Evolutionary conservation across 2,329 filamentous ascomycete species (phyloP), one percentile per base, ranked within the genome.

Genomic region (Botrytis aclada): DNA sequence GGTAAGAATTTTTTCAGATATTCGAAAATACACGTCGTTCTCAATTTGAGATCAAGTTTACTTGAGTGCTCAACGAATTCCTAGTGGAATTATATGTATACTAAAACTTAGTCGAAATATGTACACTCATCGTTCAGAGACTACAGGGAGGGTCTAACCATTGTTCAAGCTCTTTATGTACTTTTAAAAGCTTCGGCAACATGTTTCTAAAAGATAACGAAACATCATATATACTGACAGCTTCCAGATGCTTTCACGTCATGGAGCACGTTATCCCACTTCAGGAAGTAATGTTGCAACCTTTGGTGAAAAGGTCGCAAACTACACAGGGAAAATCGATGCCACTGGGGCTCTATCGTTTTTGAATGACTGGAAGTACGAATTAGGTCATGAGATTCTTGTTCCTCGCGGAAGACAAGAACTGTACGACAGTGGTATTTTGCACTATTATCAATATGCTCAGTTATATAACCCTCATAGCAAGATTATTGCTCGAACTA

Each of bases 221-320:
- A 39, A 32, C 43, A 32, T 20, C n/a, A 20, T 54, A 20, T 32
- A 58, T 45, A 58, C 62, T 84, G 20, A 75, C 43, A 41, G 14
- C 29, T 12, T 29, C n/a, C 84, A 92, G 83, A 90, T 94, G 89
- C 84, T 94, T 7, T 91, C 90, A 20, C 88, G 92, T 1, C 92
- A 94, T 79, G 92, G 92, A 14, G 86, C 90, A 56, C 86, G 92
- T 22, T 95, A 94, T 80, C 92, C 92, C 0, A 92, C 92, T 4
- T 83, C 84, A 4, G 86, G 86, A 0, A 85, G 88, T 47, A 86
- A 87, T 43, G 87, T 91, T 16, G 82, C 84, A 29, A 78, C 79
- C 0, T 86, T 91, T 58, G 90, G 88, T 0, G 79, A 86, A 61
- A 89, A 88, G 75, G 83, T 94, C 62, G 83, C 83, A 34, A 87